Percentiles rank a stretch among this genome's conserved stretches.
Conservation (phyloP, 768 basidiomycete genomes). For the Mycena leptocephala region DNA sequence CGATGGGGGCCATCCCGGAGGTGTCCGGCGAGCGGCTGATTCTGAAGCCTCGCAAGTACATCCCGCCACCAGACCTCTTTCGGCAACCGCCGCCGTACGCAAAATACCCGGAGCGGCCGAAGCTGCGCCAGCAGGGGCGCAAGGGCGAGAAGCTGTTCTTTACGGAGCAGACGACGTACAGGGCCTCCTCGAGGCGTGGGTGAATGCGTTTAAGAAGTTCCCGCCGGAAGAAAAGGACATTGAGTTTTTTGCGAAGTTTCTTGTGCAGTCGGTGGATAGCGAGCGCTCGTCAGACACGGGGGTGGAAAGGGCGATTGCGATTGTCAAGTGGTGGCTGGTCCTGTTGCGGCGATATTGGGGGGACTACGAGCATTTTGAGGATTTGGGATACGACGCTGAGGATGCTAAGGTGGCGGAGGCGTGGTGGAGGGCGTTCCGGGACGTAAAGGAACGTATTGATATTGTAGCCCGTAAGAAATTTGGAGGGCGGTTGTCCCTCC, state of each 20-base stretch:
- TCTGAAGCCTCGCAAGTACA: conserved; percentile 67
- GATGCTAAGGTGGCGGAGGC: conserved; percentile 68
- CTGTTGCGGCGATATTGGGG: conserved; percentile 79
- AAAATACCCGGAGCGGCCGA: conserved; percentile 62
- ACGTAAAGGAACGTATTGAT: conserved; percentile 80
- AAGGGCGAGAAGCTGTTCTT: conserved; percentile 72
- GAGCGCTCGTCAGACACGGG: conserved; percentile 69
- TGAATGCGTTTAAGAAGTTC: conserved; percentile 71
- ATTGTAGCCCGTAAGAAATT: conserved; percentile 76
- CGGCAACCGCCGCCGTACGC: conserved; percentile 74
- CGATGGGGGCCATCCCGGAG: conserved; percentile 57
- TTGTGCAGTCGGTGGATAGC: conserved; percentile 79
- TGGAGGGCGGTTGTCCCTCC: conserved; percentile 79
- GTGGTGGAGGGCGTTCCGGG: conserved; percentile 89
- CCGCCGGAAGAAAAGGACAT: conserved; percentile 85
- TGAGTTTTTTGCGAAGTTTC: conserved; percentile 80
- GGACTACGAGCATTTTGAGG: conserved; percentile 64
- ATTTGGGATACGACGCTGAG: conserved; percentile 49
- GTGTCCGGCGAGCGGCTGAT: conserved; percentile 63
- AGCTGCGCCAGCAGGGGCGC: conserved; percentile 70
- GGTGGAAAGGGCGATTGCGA: conserved; percentile 77
- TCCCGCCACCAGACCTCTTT: conserved; percentile 58
- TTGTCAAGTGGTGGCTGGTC: conserved; percentile 89
- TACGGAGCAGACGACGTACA: conserved; percentile 83
- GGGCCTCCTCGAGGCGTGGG: conserved; percentile 82